phyloP scores from a whole-genome alignment of 129 eudicot species.

The Arctium lappa region DNA sequence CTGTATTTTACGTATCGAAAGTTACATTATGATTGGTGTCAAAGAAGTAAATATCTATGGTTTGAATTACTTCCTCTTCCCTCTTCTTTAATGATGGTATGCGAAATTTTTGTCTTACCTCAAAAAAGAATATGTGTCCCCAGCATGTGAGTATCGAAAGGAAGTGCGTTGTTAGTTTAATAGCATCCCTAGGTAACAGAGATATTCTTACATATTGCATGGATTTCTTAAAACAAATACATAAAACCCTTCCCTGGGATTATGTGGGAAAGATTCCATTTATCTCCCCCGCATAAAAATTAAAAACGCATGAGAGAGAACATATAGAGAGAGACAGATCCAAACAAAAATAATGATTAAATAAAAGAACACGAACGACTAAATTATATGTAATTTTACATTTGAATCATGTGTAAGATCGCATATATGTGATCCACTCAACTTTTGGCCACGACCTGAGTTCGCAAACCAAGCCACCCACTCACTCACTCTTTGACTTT shows the following conservation, averaged over 20 bases:
- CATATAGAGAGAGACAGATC: neutral
- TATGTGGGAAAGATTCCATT: slow-evolving; percentile 38
- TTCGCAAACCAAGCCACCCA: no score
- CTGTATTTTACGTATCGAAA: neutral
- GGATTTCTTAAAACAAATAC: slow-evolving; percentile 38
- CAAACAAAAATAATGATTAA: no score
- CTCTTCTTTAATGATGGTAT: neutral
- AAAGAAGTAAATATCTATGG: neutral
- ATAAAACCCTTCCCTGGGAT: slow-evolving; percentile 14
- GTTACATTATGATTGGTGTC: neutral
- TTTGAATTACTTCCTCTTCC: neutral
- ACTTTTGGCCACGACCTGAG: no score
- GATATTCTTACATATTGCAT: slow-evolving; percentile 36
- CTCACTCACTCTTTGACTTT: no score
- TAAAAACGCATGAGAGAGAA: neutral
- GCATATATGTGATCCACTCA: no score
- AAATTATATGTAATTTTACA: no score
- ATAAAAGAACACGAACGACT: no score
- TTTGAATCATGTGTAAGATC: no score
- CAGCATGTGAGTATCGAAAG: slow-evolving; percentile 26
- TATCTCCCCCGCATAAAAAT: slow-evolving; percentile 2
- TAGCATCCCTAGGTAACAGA: slow-evolving; percentile 40
- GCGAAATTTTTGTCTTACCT: slow-evolving; percentile 13
- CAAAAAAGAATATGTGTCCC: slow-evolving; percentile 17
- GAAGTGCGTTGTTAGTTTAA: slow-evolving; percentile 28